Evolutionary conservation across 495 filamentous ascomycete genomes (phyloP).

Genomic region (Xylaria cubensis): DNA sequence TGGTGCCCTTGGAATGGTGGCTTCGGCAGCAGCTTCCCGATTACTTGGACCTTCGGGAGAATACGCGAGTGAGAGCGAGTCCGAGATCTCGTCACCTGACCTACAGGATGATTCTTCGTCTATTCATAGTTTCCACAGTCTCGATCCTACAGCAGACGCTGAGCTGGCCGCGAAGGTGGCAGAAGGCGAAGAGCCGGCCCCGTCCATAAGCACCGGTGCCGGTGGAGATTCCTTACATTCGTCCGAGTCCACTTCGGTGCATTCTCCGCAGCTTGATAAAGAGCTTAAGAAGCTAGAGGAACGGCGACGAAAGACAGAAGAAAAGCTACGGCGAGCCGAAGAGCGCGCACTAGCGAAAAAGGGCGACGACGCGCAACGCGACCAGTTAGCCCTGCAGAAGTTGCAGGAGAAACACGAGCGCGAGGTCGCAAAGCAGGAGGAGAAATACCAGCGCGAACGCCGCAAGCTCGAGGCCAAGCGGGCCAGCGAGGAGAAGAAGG

Average conservation of each 20-base stretch:
- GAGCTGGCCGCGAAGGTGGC: slow-evolving; percentile 32
- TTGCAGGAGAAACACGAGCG: slow-evolving; percentile 64
- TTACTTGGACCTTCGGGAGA: slow-evolving; percentile 42
- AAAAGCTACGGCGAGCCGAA: slow-evolving; percentile 65
- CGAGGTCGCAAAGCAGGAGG: slow-evolving; percentile 67
- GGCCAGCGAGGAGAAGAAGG: slow-evolving; percentile 64
- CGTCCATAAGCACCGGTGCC: slow-evolving; percentile 35
- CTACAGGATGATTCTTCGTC: slow-evolving; percentile 43
- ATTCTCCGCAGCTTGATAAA: slow-evolving; percentile 63
- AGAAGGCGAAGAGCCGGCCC: slow-evolving; percentile 38
- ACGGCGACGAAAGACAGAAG: slow-evolving; percentile 71
- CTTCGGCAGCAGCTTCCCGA: slow-evolving; percentile 48
- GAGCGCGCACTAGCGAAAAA: slow-evolving; percentile 52
- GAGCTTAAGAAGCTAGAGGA: slow-evolving; percentile 78
- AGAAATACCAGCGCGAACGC: slow-evolving; percentile 68
- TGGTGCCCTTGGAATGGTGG: slow-evolving; percentile 50
- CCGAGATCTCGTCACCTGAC: slow-evolving; percentile 28
- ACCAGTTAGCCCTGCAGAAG: slow-evolving; percentile 56
- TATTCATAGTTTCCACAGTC: slow-evolving; percentile 50
- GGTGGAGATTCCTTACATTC: not conserved
- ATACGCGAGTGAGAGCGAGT: slow-evolving; percentile 46
- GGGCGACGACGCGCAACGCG: slow-evolving; percentile 50
- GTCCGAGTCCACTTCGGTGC: slow-evolving; percentile 42
- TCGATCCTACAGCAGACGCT: slow-evolving; percentile 37
- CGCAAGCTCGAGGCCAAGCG: slow-evolving; percentile 69